phyloP scores from a whole-genome alignment of 2,329 filamentous ascomycete species.

The Tolypocladium paradoxum region DNA sequence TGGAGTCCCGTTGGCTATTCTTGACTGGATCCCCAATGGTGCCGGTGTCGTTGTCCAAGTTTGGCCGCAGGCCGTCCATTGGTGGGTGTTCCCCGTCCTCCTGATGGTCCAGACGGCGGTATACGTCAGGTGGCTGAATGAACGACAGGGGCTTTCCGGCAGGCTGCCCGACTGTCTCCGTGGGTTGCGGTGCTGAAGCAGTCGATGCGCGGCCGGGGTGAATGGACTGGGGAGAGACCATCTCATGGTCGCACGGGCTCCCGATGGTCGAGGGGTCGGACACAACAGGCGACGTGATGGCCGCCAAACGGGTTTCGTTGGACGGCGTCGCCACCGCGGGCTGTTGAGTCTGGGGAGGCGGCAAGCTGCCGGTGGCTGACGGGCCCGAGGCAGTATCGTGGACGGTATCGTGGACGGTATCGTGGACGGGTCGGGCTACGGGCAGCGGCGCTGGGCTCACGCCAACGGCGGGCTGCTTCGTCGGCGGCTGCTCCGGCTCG shows the following conservation, averaged over 20 bases:
- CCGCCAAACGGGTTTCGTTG: neutral
- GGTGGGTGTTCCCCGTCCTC: slow-evolving; percentile 36
- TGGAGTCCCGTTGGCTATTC: neutral
- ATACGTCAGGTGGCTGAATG: slow-evolving; percentile 66
- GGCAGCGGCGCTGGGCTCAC: neutral
- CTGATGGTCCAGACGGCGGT: slow-evolving; percentile 61
- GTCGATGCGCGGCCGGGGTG: neutral
- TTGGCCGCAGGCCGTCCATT: slow-evolving; percentile 46
- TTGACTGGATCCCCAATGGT: neutral
- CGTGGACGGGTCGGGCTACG: neutral
- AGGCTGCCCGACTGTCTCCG: neutral
- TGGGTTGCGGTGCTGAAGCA: neutral
- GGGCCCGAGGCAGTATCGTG: neutral
- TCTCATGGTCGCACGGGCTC: slow-evolving; percentile 10
- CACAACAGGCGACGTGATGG: slow-evolving; percentile 1
- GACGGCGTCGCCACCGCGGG: neutral
- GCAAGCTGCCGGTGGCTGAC: neutral
- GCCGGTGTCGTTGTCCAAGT: slow-evolving; percentile 33
- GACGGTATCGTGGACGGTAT: too few species aligned
- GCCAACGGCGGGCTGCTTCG: neutral
- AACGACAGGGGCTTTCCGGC: slow-evolving; percentile 46
- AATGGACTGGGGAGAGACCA: neutral
- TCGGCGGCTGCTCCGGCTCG: slow-evolving; percentile 6
- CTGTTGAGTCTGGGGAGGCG: slow-evolving; percentile 4
- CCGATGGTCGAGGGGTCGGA: neutral